A percentile compares a stretch with the other conserved stretches of the same genome.
Evolutionary conservation across 768 basidiomycete genomes (phyloP).

Genomic region (Termitomyces sp.): DNA sequence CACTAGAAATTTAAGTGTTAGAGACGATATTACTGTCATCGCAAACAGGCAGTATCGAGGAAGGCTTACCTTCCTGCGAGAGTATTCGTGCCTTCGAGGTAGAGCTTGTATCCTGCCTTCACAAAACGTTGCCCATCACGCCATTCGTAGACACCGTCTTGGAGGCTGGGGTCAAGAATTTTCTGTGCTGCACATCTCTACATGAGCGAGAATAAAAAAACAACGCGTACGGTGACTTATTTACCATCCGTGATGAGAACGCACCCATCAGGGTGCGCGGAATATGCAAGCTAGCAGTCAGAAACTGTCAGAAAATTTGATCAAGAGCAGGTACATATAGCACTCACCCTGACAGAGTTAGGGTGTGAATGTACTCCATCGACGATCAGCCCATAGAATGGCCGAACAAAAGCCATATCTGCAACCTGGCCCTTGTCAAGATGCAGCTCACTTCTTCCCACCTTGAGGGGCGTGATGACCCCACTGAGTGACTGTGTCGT

Average conservation of each 20-base stretch:
- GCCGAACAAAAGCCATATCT: constrained; percentile 58
- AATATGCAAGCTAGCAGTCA: constrained; percentile 67
- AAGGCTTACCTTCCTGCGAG: constrained; percentile 76
- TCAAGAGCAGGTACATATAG: neutral
- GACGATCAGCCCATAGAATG: constrained; percentile 87
- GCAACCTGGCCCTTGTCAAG: constrained; percentile 49
- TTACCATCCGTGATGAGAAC: constrained; percentile 88
- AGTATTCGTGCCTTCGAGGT: constrained; percentile 81
- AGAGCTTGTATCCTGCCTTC: constrained; percentile 79
- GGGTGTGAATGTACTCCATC: constrained; percentile 92
- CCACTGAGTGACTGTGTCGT: constrained; percentile 18
- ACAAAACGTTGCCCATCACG: constrained; percentile 77
- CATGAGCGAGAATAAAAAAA: neutral
- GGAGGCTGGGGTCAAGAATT: constrained; percentile 79
- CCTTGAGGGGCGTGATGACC: constrained; percentile 19
- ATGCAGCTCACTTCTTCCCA: constrained; percentile 33
- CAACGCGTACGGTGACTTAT: constrained; percentile 8
- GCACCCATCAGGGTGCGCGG: constrained; percentile 79
- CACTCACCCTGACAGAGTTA: constrained; percentile 77
- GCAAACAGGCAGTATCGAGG: neutral
- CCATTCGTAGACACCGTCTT: constrained; percentile 87
- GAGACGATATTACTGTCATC: neutral
- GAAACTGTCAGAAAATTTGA: constrained; percentile 1
- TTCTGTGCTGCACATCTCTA: constrained; percentile 61
- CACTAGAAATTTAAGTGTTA: constrained; percentile 36